These are phyloP conservation scores for Kuraishia piskuri DNA, from an alignment of 805 yeast genomes.

Conservation along the genomic window DNA sequence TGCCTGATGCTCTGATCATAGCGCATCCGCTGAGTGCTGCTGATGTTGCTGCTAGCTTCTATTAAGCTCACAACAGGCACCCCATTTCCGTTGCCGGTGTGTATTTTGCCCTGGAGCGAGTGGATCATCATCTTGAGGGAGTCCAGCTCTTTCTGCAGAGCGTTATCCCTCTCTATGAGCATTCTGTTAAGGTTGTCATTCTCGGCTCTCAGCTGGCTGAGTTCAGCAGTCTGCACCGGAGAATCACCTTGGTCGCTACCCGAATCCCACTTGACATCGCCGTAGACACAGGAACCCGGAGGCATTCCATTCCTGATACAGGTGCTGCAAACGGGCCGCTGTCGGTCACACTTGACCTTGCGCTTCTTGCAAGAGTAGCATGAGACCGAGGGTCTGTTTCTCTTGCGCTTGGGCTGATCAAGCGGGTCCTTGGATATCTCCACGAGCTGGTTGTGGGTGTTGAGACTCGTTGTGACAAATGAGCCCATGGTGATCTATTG, in stretches of 20 bases:
- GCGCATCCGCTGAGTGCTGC: not conserved
- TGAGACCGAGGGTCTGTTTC: slow-evolving; percentile 34
- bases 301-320: slow-evolving; percentile 16
- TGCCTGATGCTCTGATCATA: not conserved
- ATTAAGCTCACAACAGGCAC: too few species aligned
- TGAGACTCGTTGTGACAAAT: slow-evolving; percentile 10
- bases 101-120: not conserved
- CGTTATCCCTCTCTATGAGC: not conserved
- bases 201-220: not conserved
- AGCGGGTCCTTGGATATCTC: slow-evolving; percentile 7
- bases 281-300: slow-evolving; percentile 16
- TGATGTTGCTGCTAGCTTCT: not conserved
- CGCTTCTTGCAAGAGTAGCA: slow-evolving; percentile 38
- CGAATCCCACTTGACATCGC: not conserved
- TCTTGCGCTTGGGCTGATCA: slow-evolving; percentile 14
- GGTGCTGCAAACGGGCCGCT: slow-evolving; percentile 24
- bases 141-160: not conserved
- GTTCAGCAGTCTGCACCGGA: not conserved
- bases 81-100: not conserved
- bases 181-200: not conserved
- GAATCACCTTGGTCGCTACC: not conserved
- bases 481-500: not conserved
- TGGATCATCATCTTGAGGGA: not conserved
- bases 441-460: slow-evolving; percentile 11
- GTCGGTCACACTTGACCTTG: slow-evolving; percentile 34